Evolutionary conservation across 805 yeast species (phyloP), one percentile per base, ranked within the genome.

Genomic region (Candida endomychidarum): DNA sequence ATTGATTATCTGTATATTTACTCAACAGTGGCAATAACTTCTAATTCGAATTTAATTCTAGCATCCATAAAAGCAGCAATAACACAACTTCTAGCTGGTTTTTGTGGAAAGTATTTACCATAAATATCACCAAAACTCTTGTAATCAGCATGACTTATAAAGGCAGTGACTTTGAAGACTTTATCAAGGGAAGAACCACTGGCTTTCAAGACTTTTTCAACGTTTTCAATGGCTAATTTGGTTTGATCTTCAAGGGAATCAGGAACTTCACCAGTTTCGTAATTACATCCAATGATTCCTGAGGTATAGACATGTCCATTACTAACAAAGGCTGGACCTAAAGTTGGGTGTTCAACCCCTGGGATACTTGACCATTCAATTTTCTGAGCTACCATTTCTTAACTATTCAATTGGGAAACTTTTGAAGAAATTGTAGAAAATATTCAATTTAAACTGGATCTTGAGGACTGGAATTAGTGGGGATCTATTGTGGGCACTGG

Each of bases 51-150:
- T 48, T 73, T 67, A 38, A 77, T 46, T n/a, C 60, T 50, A 8
- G 72, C 64, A 52, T 75, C 70, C 52, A 78, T 78, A 60, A 77
- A 77, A 6, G 61, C 69, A 23, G 72, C 80, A 38, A 74, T 62
- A 25, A 77, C 63, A 52, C 79, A 74, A 34, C 75, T 67, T 63
- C 83, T 68, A 6, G 78, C 78, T 14, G 83, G 83, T 46, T 65
- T 62, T 32, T 63, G 60, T 2, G 68, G 65, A 61, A 78, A 72
- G 51, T 65, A 61, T 46, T 69, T 63, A 12, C 59, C 61, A 52
- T 77, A 78, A 29, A 76, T 63, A 33, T 62, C 52, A 57, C 77
- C 77, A 48, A 77, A 64, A 18, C 50, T 56, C 5, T 65, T 52
- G 47, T 73, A 67, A 21, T 60, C 54, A 18, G 67, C 61, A 46